A percentile compares a stretch with the other conserved stretches of the same genome.
phyloP scores from a whole-genome alignment of 768 basidiomycete species.

The Galerina sulciceps region DNA sequence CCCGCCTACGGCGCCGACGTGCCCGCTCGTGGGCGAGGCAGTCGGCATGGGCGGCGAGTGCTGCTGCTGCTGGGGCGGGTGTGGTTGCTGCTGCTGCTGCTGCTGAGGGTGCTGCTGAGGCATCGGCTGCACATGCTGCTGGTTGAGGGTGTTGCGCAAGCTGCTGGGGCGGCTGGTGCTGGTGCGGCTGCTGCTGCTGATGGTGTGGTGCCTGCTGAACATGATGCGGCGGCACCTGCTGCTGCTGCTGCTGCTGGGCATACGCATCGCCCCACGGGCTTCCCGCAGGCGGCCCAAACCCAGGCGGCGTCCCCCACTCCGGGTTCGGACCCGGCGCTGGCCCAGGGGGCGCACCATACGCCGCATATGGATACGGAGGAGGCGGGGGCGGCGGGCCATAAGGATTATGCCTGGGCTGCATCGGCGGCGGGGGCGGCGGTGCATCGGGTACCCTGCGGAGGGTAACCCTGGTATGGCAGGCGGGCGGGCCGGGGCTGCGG shows the following conservation, averaged over 20 bases:
- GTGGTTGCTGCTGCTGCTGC: constrained; percentile 16
- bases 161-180: constrained; percentile 16
- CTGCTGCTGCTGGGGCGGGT: constrained; percentile 17
- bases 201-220: constrained; percentile 13
- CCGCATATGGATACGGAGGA: constrained; percentile 27
- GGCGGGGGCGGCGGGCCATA: constrained; percentile 27
- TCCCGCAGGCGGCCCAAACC: constrained; percentile 11
- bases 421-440: constrained; percentile 24
- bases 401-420: constrained; percentile 20
- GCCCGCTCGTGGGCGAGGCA: constrained; percentile 13
- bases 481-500: constrained; percentile 16
- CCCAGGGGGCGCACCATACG: constrained; percentile 15
- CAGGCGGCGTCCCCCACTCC: constrained; percentile 27
- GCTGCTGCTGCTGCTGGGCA: constrained; percentile 8
- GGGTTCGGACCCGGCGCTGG: constrained; percentile 15
- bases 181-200: constrained; percentile 18
- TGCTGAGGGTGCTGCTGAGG: constrained; percentile 10
- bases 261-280: constrained; percentile 21
- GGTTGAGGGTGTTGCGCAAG: constrained; percentile 13
- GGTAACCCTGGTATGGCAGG: constrained; percentile 8
- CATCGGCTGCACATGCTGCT: constrained; percentile 15
- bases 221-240: constrained; percentile 15
- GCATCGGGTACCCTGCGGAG: constrained; percentile 13
- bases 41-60: constrained; percentile 15
- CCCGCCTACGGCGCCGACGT: constrained; percentile 21